Base-by-base conservation (phyloP, 1,284 basidiomycete genomes). In the Ustilago xerochloae region DNA sequence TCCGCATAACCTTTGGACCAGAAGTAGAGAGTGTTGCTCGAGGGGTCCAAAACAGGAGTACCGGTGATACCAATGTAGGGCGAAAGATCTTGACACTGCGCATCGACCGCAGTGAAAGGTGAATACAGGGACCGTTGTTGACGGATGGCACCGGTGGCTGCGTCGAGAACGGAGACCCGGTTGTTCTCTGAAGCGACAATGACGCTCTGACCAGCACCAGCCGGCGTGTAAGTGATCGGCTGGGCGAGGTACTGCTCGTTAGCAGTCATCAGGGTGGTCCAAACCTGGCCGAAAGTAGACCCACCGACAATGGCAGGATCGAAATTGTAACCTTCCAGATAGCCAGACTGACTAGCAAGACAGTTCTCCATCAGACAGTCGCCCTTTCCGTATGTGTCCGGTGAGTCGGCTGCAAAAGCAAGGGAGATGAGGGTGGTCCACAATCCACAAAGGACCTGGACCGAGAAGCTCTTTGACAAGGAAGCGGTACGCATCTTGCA, bases 291-390 rank as follows among this genome's bases (percentile, higher is more conserved):
- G 4, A 6, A 36, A n/a, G 35, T 6, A 6, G 35, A 4, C 5
- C 35, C 35, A 4, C 6, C 35, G 18, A 36, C 62, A 29, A 64
- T 48, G 29, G 62, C 55, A 10, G 62, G 62, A 33, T 64, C 62
- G 29, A 64, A 64, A 30, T 64, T 57, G 62, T 64, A 58, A 3
- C 62, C 62, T 3, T 64, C 62, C 6, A 64, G 49, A 22, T 64
- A 64, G 18, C 62, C 62, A 6, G 38, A 46, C 29, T 52, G 54
- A 22, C 29, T 46, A 4, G 48, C 5, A 36, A 6, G 5, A 13
- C 35, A 36, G 18, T 36, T 36, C 35, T 36, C 35, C 12, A 13
- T 13, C 4, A 36, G 15, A 36, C 35, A 36, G 35, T 36, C 35
- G 4, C 6, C 35, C 18, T 36, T 36, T 7, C 35, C 35, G 15